Evolutionary conservation across 345 rosid species (phyloP).

Genomic region (Psidium friedrichsthalianum): DNA sequence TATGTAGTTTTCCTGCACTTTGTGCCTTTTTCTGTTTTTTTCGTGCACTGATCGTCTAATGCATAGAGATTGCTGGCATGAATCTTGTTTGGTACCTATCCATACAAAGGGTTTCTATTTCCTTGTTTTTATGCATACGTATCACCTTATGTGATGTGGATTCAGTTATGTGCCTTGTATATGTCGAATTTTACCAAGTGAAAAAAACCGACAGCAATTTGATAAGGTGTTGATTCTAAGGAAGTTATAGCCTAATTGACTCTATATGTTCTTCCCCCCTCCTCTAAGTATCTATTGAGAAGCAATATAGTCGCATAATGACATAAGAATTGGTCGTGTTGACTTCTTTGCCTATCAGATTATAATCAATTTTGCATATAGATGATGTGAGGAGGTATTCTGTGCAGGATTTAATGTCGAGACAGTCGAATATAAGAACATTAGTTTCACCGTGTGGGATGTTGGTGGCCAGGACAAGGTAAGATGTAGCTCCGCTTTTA

Average conservation of each 20-base stretch:
- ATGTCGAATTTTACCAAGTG: neutral
- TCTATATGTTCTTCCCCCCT: neutral
- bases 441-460: conserved; percentile 88
- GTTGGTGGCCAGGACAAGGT: conserved; percentile 98
- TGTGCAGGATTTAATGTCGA: conserved; percentile 82
- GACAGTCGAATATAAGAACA: conserved; percentile 92
- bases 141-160: neutral
- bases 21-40: neutral
- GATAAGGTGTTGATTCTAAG: neutral
- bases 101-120: neutral
- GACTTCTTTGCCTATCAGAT: neutral
- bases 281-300: neutral
- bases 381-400: neutral
- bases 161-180: neutral
- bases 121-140: neutral
- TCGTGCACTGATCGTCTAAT: neutral
- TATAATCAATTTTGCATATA: neutral
- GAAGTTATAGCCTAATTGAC: neutral
- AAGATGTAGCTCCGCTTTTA: neutral
- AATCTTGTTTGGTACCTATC: neutral
- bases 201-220: neutral
- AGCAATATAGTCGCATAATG: neutral
- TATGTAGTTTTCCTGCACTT: neutral
- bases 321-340: neutral
- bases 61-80: neutral